Conservation (phyloP, 2,329 filamentous ascomycete genomes). For the Stagonosporopsis vannaccii region DNA sequence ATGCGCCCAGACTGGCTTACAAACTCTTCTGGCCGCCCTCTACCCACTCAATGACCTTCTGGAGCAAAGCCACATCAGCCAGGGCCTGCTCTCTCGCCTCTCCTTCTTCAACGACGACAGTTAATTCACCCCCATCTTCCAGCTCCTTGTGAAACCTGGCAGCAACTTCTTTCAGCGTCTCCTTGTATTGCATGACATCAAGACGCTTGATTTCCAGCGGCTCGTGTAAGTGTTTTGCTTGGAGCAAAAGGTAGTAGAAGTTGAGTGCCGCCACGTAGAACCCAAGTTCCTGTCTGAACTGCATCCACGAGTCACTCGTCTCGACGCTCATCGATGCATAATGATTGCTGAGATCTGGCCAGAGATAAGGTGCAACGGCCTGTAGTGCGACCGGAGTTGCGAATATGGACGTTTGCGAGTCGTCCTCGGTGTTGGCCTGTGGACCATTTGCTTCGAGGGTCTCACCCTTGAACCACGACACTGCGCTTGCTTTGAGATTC, state of each 20-base stretch:
- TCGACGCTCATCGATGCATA: constrained; percentile 41
- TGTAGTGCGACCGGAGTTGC: constrained; percentile 56
- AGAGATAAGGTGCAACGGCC: constrained; percentile 60
- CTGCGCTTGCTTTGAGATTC: constrained; percentile 63
- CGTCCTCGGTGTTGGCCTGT: constrained; percentile 19
- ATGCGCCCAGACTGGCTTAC: background rate
- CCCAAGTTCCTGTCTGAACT: constrained; percentile 60
- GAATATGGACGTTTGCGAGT: constrained; percentile 49
- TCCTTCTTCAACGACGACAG: constrained; percentile 47
- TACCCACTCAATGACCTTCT: constrained; percentile 45
- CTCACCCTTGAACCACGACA: constrained; percentile 68
- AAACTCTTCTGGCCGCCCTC: constrained; percentile 24
- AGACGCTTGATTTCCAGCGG: constrained; percentile 56
- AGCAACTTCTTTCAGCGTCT: constrained; percentile 51
- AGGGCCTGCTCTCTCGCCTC: constrained; percentile 44
- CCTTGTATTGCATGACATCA: constrained; percentile 53
- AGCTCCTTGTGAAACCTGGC: constrained; percentile 48
- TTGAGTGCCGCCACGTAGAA: constrained; percentile 65
- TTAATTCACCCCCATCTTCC: constrained; percentile 42
- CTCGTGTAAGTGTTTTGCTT: constrained; percentile 57
- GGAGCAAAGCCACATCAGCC: constrained; percentile 44
- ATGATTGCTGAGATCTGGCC: constrained; percentile 56
- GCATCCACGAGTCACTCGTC: constrained; percentile 46
- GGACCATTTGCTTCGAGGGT: constrained; percentile 57
- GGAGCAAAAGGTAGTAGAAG: constrained; percentile 65